Conservation (phyloP, 1,139 yeast genomes). For the Hansenula lynferdii region DNA sequence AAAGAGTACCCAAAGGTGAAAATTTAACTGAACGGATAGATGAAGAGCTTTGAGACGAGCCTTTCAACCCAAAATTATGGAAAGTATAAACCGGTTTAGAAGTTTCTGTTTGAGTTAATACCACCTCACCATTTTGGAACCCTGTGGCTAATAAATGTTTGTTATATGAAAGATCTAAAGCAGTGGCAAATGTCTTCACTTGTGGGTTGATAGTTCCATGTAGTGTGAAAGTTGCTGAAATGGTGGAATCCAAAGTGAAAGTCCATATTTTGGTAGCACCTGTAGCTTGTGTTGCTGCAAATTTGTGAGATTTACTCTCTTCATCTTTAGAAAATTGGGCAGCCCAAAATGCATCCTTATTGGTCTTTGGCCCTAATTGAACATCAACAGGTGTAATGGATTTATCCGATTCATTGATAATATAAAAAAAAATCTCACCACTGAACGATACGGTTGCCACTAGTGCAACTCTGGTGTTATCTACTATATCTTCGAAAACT, state of each 20-base stretch:
- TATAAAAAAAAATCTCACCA: constrained; percentile 46
- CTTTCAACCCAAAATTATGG: constrained; percentile 40
- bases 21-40: constrained; percentile 65
- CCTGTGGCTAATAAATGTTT: constrained; percentile 68
- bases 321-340: constrained; percentile 47
- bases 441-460: constrained; percentile 58
- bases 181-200: constrained; percentile 49
- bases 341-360: constrained; percentile 31
- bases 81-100: constrained; percentile 73
- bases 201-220: constrained; percentile 31
- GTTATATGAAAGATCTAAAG: constrained; percentile 45
- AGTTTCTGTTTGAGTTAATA: constrained; percentile 58
- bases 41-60: constrained; percentile 38
- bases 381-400: constrained; percentile 5
- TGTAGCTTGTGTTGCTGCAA: constrained; percentile 50
- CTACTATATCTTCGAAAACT: constrained; percentile 48
- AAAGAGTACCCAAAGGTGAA: constrained; percentile 66
- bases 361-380: constrained; percentile 2
- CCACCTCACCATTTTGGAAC: constrained; percentile 76
- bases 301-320: constrained; percentile 40
- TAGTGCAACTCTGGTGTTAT: constrained; percentile 37
- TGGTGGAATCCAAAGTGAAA: constrained; percentile 21
- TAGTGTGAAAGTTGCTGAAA: constrained; percentile 27
- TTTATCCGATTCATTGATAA: constrained; percentile 23
- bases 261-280: constrained; percentile 51